Percentiles rank a stretch among this genome's conserved stretches.
phyloP scores from a whole-genome alignment of 2,329 filamentous ascomycete species.

The Botryotinia narcissicola region DNA sequence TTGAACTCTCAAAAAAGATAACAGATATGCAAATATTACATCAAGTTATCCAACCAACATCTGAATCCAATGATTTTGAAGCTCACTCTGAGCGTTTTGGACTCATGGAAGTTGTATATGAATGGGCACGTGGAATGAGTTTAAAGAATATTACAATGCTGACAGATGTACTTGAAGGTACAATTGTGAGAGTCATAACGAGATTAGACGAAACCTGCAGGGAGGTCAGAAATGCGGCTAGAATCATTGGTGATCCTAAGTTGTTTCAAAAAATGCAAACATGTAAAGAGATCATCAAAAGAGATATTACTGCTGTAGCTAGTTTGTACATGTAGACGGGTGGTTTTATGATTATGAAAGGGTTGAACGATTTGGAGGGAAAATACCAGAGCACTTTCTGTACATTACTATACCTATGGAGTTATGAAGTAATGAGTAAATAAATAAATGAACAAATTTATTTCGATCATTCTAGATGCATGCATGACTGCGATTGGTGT shows the following conservation, averaged over 20 bases:
- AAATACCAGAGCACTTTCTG: background rate
- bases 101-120: conserved; percentile 95
- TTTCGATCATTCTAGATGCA: background rate
- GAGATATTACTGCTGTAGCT: conserved; percentile 88
- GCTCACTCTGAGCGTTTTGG: conserved; percentile 78
- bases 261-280: conserved; percentile 96
- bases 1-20: conserved; percentile 87
- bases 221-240: conserved; percentile 94
- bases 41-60: conserved; percentile 86
- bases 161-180: conserved; percentile 95
- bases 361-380: background rate
- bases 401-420: background rate
- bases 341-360: background rate
- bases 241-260: conserved; percentile 90
- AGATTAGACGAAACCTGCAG: conserved; percentile 92
- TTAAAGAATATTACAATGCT: conserved; percentile 97
- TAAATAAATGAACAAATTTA: background rate
- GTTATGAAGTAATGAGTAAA: background rate
- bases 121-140: conserved; percentile 96
- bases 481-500: background rate
- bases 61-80: conserved; percentile 91
- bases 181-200: conserved; percentile 93
- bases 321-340: conserved; percentile 78
- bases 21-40: conserved; percentile 85
- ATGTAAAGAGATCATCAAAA: conserved; percentile 96